Percentiles rank a stretch among this genome's conserved stretches.
Conservation (phyloP, 83 land plant genomes). For the Picea mariana region DNA sequence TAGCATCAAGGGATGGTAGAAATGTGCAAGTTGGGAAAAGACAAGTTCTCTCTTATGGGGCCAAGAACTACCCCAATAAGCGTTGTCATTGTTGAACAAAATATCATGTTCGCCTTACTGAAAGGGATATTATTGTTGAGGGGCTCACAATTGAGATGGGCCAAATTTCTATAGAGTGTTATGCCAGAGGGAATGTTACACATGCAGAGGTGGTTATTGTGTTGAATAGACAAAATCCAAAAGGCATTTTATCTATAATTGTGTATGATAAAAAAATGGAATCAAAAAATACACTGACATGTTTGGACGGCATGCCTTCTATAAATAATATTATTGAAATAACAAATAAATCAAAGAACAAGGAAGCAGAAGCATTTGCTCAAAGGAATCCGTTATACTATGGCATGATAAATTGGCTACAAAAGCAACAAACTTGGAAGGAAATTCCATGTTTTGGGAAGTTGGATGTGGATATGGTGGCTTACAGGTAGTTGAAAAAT, state of each 20-base stretch:
- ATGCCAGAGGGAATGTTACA: constrained; percentile 34
- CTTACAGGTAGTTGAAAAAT: constrained; percentile 57
- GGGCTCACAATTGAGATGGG: constrained; percentile 58
- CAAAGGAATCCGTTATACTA: constrained; percentile 57
- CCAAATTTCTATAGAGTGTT: constrained; percentile 20
- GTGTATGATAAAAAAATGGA: constrained; percentile 60
- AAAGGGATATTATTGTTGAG: constrained; percentile 51
- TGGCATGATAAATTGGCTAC: constrained; percentile 84
- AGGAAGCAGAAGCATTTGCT: constrained; percentile 80
- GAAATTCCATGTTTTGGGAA: constrained; percentile 76
- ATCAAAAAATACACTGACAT: constrained; percentile 42
- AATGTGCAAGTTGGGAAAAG: constrained; percentile 21
- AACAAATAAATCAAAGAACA: constrained; percentile 37
- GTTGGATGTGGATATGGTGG: constrained; percentile 78
- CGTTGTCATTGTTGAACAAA: constrained; percentile 16
- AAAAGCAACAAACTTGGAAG: constrained; percentile 79
- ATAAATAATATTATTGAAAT: constrained; percentile 39
- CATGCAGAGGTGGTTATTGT: constrained; percentile 31
- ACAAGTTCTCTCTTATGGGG: constrained; percentile 20
- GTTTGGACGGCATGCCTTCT: constrained; percentile 83
- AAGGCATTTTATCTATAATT: constrained; percentile 54
- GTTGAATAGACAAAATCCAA: constrained; percentile 24
- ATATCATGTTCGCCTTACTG: constrained; percentile 41
- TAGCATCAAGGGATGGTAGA: constrained; percentile 19
- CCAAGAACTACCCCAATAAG: constrained; percentile 12